These are phyloP conservation scores for Penicillium crustosum DNA, from an alignment of 2,329 filamentous ascomycete species.

Conservation along the genomic window DNA sequence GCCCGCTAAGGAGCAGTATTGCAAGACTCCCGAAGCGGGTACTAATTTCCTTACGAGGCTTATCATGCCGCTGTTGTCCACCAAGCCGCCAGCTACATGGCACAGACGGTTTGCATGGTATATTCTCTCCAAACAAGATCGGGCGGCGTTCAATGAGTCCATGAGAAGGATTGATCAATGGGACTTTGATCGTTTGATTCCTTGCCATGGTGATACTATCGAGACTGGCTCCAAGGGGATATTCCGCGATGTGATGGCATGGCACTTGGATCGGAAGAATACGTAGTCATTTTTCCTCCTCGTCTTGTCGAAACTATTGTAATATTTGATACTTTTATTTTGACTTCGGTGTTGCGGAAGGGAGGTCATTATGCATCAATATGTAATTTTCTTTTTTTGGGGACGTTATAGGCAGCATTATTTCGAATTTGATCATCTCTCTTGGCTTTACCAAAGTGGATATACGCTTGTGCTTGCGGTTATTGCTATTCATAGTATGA, in stretches of 20 bases:
- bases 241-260: slow-evolving; percentile 76
- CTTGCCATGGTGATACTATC: slow-evolving; percentile 91
- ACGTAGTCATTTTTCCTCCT: slow-evolving; percentile 7
- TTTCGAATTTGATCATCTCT: not conserved
- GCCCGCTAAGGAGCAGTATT: slow-evolving; percentile 83
- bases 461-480: not conserved
- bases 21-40: slow-evolving; percentile 52
- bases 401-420: slow-evolving; percentile 5
- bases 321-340: not conserved
- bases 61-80: slow-evolving; percentile 57
- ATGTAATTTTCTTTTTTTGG: not conserved
- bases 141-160: slow-evolving; percentile 68
- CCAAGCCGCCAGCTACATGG: slow-evolving; percentile 63
- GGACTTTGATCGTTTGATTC: slow-evolving; percentile 83
- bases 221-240: slow-evolving; percentile 71
- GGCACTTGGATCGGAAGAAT: slow-evolving; percentile 63
- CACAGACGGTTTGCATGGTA: slow-evolving; percentile 86
- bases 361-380: not conserved
- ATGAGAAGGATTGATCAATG: slow-evolving; percentile 69
- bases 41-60: slow-evolving; percentile 62
- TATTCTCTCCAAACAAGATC: slow-evolving; percentile 59
- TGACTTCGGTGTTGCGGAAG: not conserved
- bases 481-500: slow-evolving; percentile 4
- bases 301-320: not conserved
- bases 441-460: not conserved